Evolutionary conservation across 2,329 filamentous ascomycete species (phyloP).

Genomic region (Aschersonia sp.): DNA sequence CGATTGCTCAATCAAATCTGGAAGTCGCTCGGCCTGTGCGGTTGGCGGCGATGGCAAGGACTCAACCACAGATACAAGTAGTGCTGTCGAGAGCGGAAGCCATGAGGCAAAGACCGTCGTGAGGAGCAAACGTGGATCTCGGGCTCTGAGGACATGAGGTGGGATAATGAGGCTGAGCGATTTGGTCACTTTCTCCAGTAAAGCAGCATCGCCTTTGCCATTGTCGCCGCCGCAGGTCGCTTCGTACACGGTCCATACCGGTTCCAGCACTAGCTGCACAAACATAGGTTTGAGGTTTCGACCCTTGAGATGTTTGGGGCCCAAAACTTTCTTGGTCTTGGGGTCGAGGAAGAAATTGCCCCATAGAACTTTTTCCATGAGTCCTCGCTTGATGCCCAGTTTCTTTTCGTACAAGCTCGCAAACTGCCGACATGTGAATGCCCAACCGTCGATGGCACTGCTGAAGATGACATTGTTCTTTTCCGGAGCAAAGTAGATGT

Average conservation of each 20-base stretch:
- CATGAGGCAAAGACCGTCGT: slow-evolving; percentile 78
- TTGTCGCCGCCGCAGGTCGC: slow-evolving; percentile 73
- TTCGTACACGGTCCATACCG: slow-evolving; percentile 90
- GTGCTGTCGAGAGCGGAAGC: slow-evolving; percentile 82
- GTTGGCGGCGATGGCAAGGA: slow-evolving; percentile 70
- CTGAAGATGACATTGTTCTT: slow-evolving; percentile 99
- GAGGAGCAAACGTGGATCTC: slow-evolving; percentile 71
- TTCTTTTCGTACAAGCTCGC: slow-evolving; percentile 92
- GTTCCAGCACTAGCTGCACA: slow-evolving; percentile 88
- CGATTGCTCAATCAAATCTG: slow-evolving; percentile 62
- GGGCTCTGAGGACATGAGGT: slow-evolving; percentile 68
- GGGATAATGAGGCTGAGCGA: slow-evolving; percentile 74
- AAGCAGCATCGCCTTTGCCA: slow-evolving; percentile 65
- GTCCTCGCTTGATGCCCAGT: slow-evolving; percentile 75
- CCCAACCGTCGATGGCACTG: slow-evolving; percentile 97
- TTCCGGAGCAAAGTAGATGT: slow-evolving; percentile 94
- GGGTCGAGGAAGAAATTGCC: slow-evolving; percentile 93
- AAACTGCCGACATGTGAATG: slow-evolving; percentile 91
- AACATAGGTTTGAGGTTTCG: slow-evolving; percentile 90
- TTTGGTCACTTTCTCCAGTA: slow-evolving; percentile 91
- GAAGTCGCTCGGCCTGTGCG: slow-evolving; percentile 70
- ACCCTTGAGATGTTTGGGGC: slow-evolving; percentile 84
- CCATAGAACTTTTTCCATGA: slow-evolving; percentile 91
- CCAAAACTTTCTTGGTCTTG: slow-evolving; percentile 88
- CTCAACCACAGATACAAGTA: slow-evolving; percentile 88